These are phyloP conservation scores for Pholiota molesta DNA, from an alignment of 768 basidiomycete species.

Conservation along the genomic window DNA sequence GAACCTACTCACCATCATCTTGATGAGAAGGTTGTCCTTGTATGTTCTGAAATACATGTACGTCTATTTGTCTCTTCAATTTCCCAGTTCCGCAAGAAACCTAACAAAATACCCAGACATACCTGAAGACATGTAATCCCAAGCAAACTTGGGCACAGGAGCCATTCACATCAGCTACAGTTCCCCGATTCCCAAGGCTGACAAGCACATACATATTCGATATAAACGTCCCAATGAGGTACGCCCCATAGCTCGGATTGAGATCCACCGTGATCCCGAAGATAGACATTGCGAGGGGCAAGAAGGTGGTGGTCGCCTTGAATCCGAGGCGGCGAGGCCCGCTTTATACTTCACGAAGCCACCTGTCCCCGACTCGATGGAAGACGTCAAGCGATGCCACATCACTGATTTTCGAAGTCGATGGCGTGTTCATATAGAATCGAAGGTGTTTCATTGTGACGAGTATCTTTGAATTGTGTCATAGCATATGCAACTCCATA, in stretches of 20 bases:
- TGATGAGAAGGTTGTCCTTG: constrained; percentile 7
- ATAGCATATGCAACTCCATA: too few relatives aligned
- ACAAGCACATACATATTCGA: constrained; percentile 11
- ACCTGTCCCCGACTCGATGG: too few relatives aligned
- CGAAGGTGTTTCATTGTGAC: too few relatives aligned
- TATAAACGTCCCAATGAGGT: constrained; percentile 14
- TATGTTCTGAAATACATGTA: constrained; percentile 16
- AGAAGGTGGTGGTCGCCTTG: not conserved
- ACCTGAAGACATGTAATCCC: constrained; percentile 16
- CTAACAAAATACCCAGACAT: not conserved
- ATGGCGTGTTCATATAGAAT: too few relatives aligned
- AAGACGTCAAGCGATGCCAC: not conserved
- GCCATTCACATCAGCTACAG: not conserved
- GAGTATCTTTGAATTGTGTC: too few relatives aligned
- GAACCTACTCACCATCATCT: not conserved
- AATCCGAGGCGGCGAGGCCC: not conserved
- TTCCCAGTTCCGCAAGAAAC: too few relatives aligned
- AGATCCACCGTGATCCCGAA: not conserved
- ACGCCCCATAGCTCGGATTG: constrained; percentile 7
- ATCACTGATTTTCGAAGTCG: not conserved
- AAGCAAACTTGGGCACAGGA: constrained; percentile 9
- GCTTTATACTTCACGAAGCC: too few relatives aligned
- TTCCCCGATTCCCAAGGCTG: not conserved
- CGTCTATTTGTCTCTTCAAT: not conserved
- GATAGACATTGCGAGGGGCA: not conserved